phyloP scores from a whole-genome alignment of 2,329 filamentous ascomycete genomes.

The Dryadomyces quercus-mongolicae region DNA sequence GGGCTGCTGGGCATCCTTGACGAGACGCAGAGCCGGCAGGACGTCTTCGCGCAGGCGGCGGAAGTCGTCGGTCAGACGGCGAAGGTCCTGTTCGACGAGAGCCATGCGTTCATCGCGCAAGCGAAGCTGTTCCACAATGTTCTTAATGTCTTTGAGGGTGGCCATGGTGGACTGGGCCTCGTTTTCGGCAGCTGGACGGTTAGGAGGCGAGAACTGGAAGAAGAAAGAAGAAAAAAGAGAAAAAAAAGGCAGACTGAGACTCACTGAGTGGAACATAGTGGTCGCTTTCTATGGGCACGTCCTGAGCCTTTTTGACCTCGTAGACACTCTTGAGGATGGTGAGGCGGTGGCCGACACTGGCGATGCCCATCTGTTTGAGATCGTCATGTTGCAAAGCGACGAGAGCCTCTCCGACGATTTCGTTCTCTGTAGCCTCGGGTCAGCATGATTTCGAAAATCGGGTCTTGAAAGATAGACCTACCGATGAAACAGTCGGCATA shows the following conservation, averaged over 20 bases:
- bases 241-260: slow-evolving; percentile 20
- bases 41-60: slow-evolving; percentile 81
- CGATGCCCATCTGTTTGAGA: slow-evolving; percentile 87
- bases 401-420: slow-evolving; percentile 84
- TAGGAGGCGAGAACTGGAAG: too few species aligned
- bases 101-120: slow-evolving; percentile 84
- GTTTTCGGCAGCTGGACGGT: slow-evolving; percentile 67
- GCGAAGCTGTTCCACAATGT: slow-evolving; percentile 79
- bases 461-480: slow-evolving; percentile 32
- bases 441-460: too few species aligned
- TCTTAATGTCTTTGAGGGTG: slow-evolving; percentile 84
- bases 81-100: slow-evolving; percentile 70
- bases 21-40: slow-evolving; percentile 76
- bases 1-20: slow-evolving; percentile 84
- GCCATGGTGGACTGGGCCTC: slow-evolving; percentile 76
- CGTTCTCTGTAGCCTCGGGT: slow-evolving; percentile 56
- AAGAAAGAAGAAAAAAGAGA: background rate
- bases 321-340: slow-evolving; percentile 95
- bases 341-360: slow-evolving; percentile 84
- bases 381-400: slow-evolving; percentile 85
- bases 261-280: slow-evolving; percentile 88
- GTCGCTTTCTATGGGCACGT: slow-evolving; percentile 80
- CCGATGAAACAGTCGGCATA: slow-evolving; percentile 77
- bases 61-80: slow-evolving; percentile 78
- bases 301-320: slow-evolving; percentile 89